Evolutionary conservation across 768 basidiomycete species (phyloP).

Genomic region (Tulasnella calospora): DNA sequence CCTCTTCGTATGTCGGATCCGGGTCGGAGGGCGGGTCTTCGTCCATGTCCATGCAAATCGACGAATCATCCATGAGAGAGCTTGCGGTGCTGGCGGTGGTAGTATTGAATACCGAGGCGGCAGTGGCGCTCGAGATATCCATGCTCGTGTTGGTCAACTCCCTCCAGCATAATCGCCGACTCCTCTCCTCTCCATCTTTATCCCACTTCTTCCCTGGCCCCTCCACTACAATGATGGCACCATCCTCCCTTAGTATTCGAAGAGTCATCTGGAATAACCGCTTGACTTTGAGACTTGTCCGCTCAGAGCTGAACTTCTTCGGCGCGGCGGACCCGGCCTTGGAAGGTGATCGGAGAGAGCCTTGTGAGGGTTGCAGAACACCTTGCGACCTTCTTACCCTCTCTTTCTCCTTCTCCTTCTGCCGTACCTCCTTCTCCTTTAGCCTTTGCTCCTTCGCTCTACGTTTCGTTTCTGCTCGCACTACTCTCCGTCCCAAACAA

Average conservation of each 20-base stretch:
- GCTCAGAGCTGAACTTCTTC: conserved; percentile 21
- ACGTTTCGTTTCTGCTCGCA: conserved; percentile 54
- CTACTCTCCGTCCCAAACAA: conserved; percentile 59
- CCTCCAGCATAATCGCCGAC: conserved; percentile 47
- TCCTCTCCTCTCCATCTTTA: neutral
- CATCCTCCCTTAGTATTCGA: conserved; percentile 60
- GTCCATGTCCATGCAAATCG: conserved; percentile 27
- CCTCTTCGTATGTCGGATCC: conserved; percentile 50
- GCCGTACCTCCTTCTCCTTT: conserved; percentile 35
- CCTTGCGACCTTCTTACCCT: neutral
- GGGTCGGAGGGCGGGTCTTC: conserved; percentile 53
- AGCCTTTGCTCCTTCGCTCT: conserved; percentile 47
- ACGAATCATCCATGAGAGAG: conserved; percentile 37
- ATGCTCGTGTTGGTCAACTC: conserved; percentile 33
- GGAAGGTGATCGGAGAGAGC: neutral
- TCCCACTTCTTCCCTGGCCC: conserved; percentile 48
- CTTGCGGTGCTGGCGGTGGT: conserved; percentile 30
- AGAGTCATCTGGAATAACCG: conserved; percentile 64
- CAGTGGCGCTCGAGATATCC: conserved; percentile 35
- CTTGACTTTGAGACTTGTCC: conserved; percentile 48
- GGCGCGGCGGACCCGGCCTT: neutral
- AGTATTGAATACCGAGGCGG: conserved; percentile 31
- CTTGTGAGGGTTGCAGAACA: conserved; percentile 1
- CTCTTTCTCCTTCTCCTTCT: conserved; percentile 25
- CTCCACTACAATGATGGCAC: conserved; percentile 70